Conservation (phyloP, 2,329 filamentous ascomycete genomes). For the Sporothrix brunneoviolacea region DNA sequence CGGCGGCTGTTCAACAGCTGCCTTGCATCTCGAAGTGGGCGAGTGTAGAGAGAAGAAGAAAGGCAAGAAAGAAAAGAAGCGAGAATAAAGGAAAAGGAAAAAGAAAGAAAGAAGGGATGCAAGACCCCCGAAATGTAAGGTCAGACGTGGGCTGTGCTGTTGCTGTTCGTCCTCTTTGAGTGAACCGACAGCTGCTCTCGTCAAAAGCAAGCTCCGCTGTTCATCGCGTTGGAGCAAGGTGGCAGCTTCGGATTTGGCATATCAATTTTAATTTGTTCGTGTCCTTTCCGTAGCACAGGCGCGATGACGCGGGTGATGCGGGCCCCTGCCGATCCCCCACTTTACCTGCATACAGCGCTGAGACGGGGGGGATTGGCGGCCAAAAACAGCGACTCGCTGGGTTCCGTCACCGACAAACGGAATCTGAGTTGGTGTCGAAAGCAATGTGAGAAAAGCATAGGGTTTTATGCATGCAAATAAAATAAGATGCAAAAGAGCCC, state of each 20-base stretch:
- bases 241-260: constrained; percentile 16
- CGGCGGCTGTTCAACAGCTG: constrained; percentile 4
- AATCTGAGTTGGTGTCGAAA: no score
- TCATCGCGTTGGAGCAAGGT: constrained; percentile 8
- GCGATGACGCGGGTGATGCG: no score
- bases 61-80: neutral
- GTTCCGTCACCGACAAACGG: no score
- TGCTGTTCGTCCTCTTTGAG: neutral
- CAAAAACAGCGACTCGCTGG: neutral
- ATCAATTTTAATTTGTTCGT: no score
- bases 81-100: neutral
- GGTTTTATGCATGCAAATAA: no score
- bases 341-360: neutral
- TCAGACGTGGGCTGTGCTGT: constrained; percentile 3
- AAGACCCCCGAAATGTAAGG: neutral
- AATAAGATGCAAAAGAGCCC: no score
- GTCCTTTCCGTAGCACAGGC: no score
- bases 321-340: constrained; percentile 9
- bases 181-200: neutral
- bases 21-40: constrained; percentile 8
- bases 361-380: neutral
- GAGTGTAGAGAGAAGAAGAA: neutral
- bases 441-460: no score
- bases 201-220: neutral
- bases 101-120: neutral